Conservation (phyloP, 306 rosid species). For the Citrullus mucosospermus region DNA sequence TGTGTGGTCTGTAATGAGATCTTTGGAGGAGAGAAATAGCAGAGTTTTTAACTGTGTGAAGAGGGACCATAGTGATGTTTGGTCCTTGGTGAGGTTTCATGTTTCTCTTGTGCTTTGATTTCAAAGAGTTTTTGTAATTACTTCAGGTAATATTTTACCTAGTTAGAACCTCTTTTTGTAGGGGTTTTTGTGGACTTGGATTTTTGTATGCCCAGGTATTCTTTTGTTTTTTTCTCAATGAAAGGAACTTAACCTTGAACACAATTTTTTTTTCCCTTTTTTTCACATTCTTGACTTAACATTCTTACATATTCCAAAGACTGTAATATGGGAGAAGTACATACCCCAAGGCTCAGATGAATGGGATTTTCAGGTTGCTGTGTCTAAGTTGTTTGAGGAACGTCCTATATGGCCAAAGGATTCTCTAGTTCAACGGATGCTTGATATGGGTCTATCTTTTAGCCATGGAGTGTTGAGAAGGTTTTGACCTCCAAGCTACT, state of each 20-base stretch:
- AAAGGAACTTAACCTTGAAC: background rate
- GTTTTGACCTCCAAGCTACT: conserved; percentile 22
- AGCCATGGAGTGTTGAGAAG: conserved; percentile 53
- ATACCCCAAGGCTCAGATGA: conserved; percentile 59
- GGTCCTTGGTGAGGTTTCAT: no score
- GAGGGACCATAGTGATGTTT: no score
- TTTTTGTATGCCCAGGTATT: no score
- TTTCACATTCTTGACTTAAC: conserved; percentile 28
- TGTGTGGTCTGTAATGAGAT: no score
- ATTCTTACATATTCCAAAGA: conserved; percentile 82
- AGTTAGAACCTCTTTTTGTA: no score
- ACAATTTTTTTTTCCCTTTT: background rate
- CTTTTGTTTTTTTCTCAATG: no score
- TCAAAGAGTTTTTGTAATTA: no score
- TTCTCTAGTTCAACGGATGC: conserved; percentile 46
- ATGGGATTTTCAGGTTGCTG: conserved; percentile 69
- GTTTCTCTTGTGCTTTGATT: no score
- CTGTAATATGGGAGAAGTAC: conserved; percentile 79
- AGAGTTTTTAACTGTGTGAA: no score
- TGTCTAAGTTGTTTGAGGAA: conserved; percentile 73
- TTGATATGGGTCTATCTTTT: conserved; percentile 55
- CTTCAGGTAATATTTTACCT: no score
- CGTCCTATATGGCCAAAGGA: conserved; percentile 76
- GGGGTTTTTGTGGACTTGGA: no score
- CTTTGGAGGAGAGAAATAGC: no score